Percentiles rank a stretch among this genome's conserved stretches.
These are phyloP conservation scores for Dictyostelium capitatum DNA, from an alignment of 78 protist genomes.

Conservation along the genomic window DNA sequence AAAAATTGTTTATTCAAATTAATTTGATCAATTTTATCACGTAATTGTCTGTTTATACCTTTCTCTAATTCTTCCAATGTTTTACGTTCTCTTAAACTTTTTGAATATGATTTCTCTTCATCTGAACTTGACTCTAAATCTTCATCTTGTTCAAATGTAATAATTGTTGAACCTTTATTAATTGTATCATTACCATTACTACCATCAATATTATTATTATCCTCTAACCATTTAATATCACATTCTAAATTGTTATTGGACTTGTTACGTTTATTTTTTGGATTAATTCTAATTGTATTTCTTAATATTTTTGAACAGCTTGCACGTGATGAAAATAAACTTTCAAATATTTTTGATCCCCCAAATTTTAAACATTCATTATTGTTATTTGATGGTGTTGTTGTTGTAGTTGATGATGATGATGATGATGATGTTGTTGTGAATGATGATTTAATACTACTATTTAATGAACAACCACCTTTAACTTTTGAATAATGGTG, in stretches of 20 bases:
- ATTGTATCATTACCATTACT: not conserved
- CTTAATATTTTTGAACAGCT: conserved; percentile 45
- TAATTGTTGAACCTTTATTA: not conserved
- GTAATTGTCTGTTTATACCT: conserved; percentile 46
- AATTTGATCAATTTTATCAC: conserved; percentile 52
- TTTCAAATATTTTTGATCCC: conserved; percentile 28
- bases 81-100: conserved; percentile 47
- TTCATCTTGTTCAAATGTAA: not conserved
- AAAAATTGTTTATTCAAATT: conserved; percentile 46
- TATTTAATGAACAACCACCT: not conserved
- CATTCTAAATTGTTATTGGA: not conserved
- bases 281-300: conserved; percentile 18
- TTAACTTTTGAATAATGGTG: not conserved
- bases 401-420: not conserved
- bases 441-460: not conserved
- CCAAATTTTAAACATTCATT: conserved; percentile 11
- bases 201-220: not conserved
- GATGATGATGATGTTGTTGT: not conserved
- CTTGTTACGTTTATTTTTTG: not conserved
- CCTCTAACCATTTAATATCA: not conserved
- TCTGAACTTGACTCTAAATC: conserved; percentile 58
- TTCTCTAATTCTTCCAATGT: conserved; percentile 55
- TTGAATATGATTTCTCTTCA: conserved; percentile 34
- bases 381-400: not conserved
- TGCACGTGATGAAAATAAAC: conserved; percentile 10